Evolutionary conservation across 768 basidiomycete genomes (phyloP).

Genomic region (Calocera cornea): DNA sequence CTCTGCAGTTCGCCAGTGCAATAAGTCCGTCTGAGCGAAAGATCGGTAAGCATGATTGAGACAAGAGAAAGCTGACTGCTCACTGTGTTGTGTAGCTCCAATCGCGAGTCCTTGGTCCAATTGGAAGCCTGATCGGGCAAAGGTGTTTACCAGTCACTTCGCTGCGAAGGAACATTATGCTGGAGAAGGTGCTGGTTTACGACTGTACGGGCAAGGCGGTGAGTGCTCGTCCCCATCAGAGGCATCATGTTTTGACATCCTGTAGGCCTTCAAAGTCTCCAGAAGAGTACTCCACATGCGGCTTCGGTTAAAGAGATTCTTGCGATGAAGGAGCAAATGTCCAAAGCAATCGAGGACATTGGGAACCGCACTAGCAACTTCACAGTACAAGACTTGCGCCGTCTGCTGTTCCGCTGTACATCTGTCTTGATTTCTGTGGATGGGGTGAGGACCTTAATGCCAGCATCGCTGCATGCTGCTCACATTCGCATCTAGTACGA

Average conservation of each 20-base stretch:
- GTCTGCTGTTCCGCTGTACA: slow-evolving; percentile 75
- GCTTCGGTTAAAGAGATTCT: slow-evolving; percentile 49
- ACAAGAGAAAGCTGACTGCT: slow-evolving; percentile 39
- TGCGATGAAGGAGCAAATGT: slow-evolving; percentile 54
- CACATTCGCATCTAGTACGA: slow-evolving; percentile 45
- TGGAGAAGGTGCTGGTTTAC: slow-evolving; percentile 73
- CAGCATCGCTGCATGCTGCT: neutral
- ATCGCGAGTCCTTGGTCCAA: slow-evolving; percentile 14
- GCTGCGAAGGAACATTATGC: slow-evolving; percentile 82
- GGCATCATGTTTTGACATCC: neutral
- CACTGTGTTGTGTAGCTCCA: slow-evolving; percentile 30
- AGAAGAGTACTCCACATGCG: slow-evolving; percentile 45
- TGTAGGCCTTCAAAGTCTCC: slow-evolving; percentile 44
- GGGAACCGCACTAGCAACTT: slow-evolving; percentile 56
- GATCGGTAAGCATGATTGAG: slow-evolving; percentile 39
- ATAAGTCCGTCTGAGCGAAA: slow-evolving; percentile 67
- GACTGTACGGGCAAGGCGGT: slow-evolving; percentile 56
- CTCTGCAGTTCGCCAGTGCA: slow-evolving; percentile 70
- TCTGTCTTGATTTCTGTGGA: slow-evolving; percentile 54
- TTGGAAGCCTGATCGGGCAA: slow-evolving; percentile 70
- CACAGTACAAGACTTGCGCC: slow-evolving; percentile 68
- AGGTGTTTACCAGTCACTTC: slow-evolving; percentile 68
- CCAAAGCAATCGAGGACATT: slow-evolving; percentile 51
- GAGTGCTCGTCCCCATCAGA: slow-evolving; percentile 14
- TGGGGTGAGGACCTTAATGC: slow-evolving; percentile 36